Evolutionary conservation across 1,284 basidiomycete genomes (phyloP), one percentile per base, ranked within the genome.

Genomic region (Meripilus lineatus): DNA sequence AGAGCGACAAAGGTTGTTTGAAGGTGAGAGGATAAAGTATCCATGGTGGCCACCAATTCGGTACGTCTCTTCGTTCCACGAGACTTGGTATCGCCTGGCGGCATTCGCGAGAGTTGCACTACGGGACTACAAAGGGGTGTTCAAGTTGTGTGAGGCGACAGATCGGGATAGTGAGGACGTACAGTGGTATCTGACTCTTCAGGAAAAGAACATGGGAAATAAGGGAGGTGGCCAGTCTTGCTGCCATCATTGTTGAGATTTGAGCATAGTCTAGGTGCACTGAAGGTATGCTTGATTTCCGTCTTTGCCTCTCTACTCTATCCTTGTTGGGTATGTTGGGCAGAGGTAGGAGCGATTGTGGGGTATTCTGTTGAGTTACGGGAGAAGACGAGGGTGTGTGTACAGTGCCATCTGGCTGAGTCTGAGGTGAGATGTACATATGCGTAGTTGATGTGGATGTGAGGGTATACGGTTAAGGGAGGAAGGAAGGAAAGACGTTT

Each of bases 111-210:
- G 2, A 87, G 64, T 53, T 85, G 85, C 10, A 68, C 57, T 4
- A 87, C 67, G 2, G 85, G 84, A 42, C 85, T 88, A 45, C 25
- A 30, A 15, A 13, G 24, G 37, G 11, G 28, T 22, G 21, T 25
- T 30, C 5, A 38, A 8, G 32, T 18, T 33, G 23, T 43, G 36
- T 20, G 26, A 22, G 30, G 22, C 38, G n/a, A 17, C 32, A 25
- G 15, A 28, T 15, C 8, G n/a, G 20, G 17, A 32, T 17, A 44
- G 32, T 33, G 2, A 34, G 15, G 15, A 73, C 84, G 61, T 52
- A 88, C 85, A 89, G 77, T 2, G 85, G 86, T 0, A 87, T 67
- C 53, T 89, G 85, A 48, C 73, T 80, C 58, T 89, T 89, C 41
- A 87, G 65, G 57, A 84, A 89, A 14, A 89, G 59, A 1, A 85